Evolutionary conservation across 1,284 basidiomycete species (phyloP).

Genomic region (Peniophora sp.): DNA sequence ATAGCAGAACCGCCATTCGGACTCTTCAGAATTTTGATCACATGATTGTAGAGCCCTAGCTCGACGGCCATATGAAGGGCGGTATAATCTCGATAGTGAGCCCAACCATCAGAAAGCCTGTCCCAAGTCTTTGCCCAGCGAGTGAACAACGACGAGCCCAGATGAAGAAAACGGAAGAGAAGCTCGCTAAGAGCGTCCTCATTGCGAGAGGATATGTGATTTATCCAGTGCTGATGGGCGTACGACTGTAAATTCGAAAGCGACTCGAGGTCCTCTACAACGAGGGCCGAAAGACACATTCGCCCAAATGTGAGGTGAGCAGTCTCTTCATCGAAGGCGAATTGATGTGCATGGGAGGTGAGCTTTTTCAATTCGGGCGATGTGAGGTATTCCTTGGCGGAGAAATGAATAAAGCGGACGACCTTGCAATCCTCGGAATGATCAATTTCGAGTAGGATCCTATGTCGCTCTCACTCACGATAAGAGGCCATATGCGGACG

Average conservation of each 20-base stretch:
- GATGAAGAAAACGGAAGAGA: background rate
- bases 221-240: background rate
- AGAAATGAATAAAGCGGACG: background rate
- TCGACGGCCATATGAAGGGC: too few relatives aligned
- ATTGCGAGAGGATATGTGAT: background rate
- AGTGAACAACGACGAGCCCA: background rate
- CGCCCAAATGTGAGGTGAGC: background rate
- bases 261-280: background rate
- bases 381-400: background rate
- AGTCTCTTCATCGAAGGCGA: background rate
- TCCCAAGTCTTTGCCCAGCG: background rate
- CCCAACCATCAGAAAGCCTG: background rate
- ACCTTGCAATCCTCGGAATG: background rate
- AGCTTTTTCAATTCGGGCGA: background rate
- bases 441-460: background rate
- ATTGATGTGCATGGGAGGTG: too few relatives aligned
- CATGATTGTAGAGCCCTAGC: too few relatives aligned
- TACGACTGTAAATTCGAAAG: background rate
- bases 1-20: background rate
- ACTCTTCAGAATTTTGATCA: too few relatives aligned
- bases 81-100: background rate
- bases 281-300: background rate
- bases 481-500: too few relatives aligned
- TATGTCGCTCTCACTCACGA: too few relatives aligned
- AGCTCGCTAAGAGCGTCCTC: background rate